A percentile compares a stretch with the other conserved stretches of the same genome.
phyloP scores from a whole-genome alignment of 1,284 basidiomycete genomes.

The Grifola frondosa region DNA sequence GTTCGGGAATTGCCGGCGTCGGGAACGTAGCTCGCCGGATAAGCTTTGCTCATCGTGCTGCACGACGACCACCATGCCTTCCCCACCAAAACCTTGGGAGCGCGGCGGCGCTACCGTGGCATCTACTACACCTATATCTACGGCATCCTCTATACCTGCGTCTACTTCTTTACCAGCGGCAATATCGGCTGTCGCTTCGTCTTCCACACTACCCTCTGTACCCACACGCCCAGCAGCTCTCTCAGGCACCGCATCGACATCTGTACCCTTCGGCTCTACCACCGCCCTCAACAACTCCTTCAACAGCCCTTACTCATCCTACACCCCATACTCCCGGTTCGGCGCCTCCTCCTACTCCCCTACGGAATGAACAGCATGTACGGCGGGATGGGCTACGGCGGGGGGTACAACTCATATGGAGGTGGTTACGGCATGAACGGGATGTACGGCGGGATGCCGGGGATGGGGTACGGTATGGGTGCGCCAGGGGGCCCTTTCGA shows the following conservation, averaged over 20 bases:
- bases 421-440: constrained; percentile 38
- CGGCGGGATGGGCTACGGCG: constrained; percentile 38
- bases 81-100: constrained; percentile 88
- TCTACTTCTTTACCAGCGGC: constrained; percentile 25
- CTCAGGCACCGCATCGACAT: constrained; percentile 28
- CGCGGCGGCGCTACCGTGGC: constrained; percentile 46
- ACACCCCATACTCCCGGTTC: constrained; percentile 47
- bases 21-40: too few species aligned
- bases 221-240: constrained; percentile 45
- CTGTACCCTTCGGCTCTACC: constrained; percentile 19
- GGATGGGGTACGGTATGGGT: constrained; percentile 39
- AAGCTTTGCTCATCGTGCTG: too few species aligned
- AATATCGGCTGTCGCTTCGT: constrained; percentile 22
- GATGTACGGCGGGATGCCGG: constrained; percentile 40
- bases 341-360: constrained; percentile 41
- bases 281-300: constrained; percentile 25
- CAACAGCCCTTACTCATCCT: constrained; percentile 38
- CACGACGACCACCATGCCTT: too few species aligned
- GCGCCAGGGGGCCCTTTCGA: constrained; percentile 50
- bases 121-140: constrained; percentile 28
- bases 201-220: constrained; percentile 29
- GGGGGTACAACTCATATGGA: constrained; percentile 36
- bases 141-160: constrained; percentile 20
- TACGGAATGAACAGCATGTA: constrained; percentile 45
- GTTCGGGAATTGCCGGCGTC: too few species aligned